These are phyloP conservation scores for Coniochaeta prunicola DNA, from an alignment of 2,329 filamentous ascomycete species.

Conservation along the genomic window DNA sequence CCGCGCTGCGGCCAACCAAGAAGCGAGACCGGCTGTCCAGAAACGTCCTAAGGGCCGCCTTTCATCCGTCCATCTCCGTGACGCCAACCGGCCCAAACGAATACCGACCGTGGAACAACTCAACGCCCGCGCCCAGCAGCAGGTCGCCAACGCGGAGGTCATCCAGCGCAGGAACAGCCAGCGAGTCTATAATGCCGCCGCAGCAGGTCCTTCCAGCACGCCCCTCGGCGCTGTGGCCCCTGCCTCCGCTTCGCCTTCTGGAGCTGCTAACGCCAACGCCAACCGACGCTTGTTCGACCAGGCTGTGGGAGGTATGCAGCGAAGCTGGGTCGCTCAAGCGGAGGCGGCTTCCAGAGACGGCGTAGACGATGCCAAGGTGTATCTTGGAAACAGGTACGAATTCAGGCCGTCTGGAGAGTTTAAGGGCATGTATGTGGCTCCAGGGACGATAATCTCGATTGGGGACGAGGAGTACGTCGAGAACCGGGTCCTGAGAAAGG, in stretches of 20 bases:
- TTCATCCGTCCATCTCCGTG: constrained; percentile 8
- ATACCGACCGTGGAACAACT: neutral
- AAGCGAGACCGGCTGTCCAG: neutral
- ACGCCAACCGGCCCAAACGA: constrained; percentile 8
- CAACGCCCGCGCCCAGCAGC: neutral
- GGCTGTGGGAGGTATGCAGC: constrained; percentile 16
- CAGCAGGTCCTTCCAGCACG: constrained; percentile 10
- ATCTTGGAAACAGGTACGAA: constrained; percentile 55
- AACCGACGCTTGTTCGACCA: constrained; percentile 3
- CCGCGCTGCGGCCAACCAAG: neutral
- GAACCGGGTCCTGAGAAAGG: constrained; percentile 54
- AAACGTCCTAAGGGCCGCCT: constrained; percentile 16
- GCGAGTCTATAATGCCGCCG: neutral
- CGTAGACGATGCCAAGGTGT: constrained; percentile 47
- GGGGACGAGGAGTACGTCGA: constrained; percentile 62
- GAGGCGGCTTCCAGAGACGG: constrained; percentile 33
- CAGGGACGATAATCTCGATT: constrained; percentile 55
- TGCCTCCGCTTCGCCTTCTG: neutral
- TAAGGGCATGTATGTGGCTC: constrained; percentile 54
- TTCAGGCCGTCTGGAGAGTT: constrained; percentile 54
- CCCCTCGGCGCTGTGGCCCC: constrained; percentile 7
- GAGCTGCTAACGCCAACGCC: neutral
- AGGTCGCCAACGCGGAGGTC: neutral
- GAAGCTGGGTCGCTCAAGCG: constrained; percentile 45
- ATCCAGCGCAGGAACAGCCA: neutral